phyloP scores from a whole-genome alignment of 2,329 filamentous ascomycete genomes.

The Ascochyta koolunga region DNA sequence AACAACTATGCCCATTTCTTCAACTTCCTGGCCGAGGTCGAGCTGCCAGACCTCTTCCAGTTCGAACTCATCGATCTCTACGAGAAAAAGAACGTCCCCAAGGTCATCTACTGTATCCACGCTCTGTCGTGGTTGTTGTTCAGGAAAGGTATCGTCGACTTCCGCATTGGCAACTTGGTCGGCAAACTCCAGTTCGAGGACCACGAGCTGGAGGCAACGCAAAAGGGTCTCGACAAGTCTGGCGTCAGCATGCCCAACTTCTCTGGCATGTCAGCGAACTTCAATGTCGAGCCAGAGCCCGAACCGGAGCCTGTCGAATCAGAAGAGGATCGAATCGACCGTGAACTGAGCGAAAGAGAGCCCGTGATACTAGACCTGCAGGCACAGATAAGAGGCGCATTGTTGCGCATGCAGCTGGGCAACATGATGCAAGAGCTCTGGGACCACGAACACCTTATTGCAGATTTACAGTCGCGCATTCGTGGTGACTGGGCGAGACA shows the following conservation, averaged over 20 bases:
- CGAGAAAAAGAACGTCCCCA: conserved; percentile 99
- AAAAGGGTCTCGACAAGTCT: conserved; percentile 94
- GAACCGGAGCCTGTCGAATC: conserved; percentile 79
- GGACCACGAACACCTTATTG: conserved; percentile 78
- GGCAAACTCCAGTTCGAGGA: conserved; percentile 97
- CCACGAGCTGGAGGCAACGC: conserved; percentile 94
- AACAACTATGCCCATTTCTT: conserved; percentile 99
- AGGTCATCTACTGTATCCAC: conserved; percentile 98
- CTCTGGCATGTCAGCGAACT: conserved; percentile 94
- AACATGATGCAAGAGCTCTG: conserved; percentile 87
- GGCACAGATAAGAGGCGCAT: conserved; percentile 80
- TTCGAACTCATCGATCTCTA: conserved; percentile 98
- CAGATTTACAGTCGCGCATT: conserved; percentile 84
- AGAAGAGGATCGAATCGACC: conserved; percentile 84
- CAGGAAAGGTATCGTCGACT: conserved; percentile 91
- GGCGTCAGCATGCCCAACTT: conserved; percentile 97
- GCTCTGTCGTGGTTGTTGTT: conserved; percentile 97
- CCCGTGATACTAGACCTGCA: conserved; percentile 78
- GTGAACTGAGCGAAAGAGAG: conserved; percentile 81
- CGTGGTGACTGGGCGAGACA: conserved; percentile 88
- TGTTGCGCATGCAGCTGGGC: conserved; percentile 77
- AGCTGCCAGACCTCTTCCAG: conserved; percentile 91
- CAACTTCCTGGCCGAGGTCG: conserved; percentile 86
- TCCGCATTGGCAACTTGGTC: conserved; percentile 94
- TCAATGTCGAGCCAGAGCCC: conserved; percentile 84